phyloP scores from a whole-genome alignment of 495 filamentous ascomycete species.

The Penicillium manginii region DNA sequence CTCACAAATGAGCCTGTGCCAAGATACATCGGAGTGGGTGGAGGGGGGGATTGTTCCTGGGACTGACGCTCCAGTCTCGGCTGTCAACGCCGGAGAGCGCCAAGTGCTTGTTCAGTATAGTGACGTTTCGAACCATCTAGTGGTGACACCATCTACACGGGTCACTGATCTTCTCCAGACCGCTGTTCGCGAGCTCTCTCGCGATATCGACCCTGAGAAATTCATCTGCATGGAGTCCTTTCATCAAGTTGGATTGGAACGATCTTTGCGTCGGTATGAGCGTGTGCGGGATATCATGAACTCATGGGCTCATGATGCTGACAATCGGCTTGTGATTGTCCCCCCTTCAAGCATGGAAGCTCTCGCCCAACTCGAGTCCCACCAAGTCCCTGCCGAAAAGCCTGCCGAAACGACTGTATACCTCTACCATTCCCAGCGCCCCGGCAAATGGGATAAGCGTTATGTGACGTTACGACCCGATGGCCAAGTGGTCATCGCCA shows the following conservation, averaged over 20 bases:
- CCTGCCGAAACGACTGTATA: constrained; percentile 66
- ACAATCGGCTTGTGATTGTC: constrained; percentile 69
- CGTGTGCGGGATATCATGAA: constrained; percentile 86
- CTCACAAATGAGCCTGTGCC: constrained; percentile 13
- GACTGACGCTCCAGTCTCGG: constrained; percentile 80
- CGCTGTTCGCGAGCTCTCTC: constrained; percentile 56
- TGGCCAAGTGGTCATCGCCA: constrained; percentile 76
- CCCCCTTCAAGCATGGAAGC: constrained; percentile 49
- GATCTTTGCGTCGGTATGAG: constrained; percentile 85
- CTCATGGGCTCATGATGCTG: constrained; percentile 81
- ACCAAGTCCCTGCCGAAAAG: constrained; percentile 57
- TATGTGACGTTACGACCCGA: constrained; percentile 72
- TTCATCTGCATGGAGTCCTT: constrained; percentile 79
- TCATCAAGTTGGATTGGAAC: constrained; percentile 73
- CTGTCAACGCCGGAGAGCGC: constrained; percentile 79
- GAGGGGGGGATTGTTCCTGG: constrained; percentile 59
- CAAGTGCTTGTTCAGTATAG: constrained; percentile 70
- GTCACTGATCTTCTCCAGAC: constrained; percentile 68
- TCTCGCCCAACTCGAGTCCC: constrained; percentile 52
- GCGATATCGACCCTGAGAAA: constrained; percentile 59
- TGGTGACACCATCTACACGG: constrained; percentile 76
- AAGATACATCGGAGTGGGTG: constrained; percentile 40
- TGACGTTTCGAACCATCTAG: constrained; percentile 62
- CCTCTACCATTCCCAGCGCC: constrained; percentile 78
- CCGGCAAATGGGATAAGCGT: constrained; percentile 85